Evolutionary conservation across 75 land plant genomes (phyloP), one percentile per base, ranked within the genome.

Genomic region (Gnetum montanum): DNA sequence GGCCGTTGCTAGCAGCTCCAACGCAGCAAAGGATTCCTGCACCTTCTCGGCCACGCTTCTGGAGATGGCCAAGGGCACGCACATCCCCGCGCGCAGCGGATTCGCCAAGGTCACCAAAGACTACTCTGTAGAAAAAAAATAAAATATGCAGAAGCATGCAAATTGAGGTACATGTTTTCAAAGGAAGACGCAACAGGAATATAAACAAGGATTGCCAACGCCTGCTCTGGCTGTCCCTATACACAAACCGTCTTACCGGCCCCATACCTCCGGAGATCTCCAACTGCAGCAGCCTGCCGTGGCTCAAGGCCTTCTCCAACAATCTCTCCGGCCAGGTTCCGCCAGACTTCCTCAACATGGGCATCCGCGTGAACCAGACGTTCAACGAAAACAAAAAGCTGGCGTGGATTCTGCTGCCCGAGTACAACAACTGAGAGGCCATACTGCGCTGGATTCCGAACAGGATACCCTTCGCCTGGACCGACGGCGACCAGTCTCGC

Each of bases 391-490:
- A 82, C 31, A 51, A 62, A 4, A 34, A 19, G 43, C 4, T 3
- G 7, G 8, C 0, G 3, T 34, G 8, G 13, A 31, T 65, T 12
- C 41, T 50, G 1, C 56, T 59, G 31, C 79, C 64, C 25, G 57
- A 81, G 11, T 80, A 83, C 12, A 88, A 81, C 61, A 86, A 92
- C 63, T 49, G 57, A 41, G 43, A 12, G 48, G 61, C 79, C 22
- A 64, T 91, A 72, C 65, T 29, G 34, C 54, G 82, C 28, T 86
- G 88, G 92, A 66, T 84, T 12, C 97, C 97, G 11, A 79, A 54
- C 43, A 45, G 65, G 20, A 68, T 75, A 50, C 80, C 79, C 58
- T 72, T 78, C 64, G 68, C 67, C 8, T 70, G 69, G 49, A 66
- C 58, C 5, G 38, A 74, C 30, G 57, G 78, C 24, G 67, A 60